Percentiles rank a stretch among this genome's conserved stretches.
Conservation (phyloP, 768 basidiomycete genomes). For the Mycena polygramma region DNA sequence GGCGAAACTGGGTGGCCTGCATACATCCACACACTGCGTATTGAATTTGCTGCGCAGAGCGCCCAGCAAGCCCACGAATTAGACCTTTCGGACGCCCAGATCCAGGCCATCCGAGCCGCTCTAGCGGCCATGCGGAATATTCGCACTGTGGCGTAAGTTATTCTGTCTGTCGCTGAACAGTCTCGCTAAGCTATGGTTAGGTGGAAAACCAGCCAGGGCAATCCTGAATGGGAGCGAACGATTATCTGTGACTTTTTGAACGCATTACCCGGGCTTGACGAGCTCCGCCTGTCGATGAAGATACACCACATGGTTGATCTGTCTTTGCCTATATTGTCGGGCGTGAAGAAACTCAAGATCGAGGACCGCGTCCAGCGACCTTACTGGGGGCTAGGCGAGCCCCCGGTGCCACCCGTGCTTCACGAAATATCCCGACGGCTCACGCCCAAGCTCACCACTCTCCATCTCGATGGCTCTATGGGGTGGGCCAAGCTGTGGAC, state of each 20-base stretch:
- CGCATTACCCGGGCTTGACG: not conserved
- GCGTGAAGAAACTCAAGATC: not conserved
- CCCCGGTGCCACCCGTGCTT: not conserved
- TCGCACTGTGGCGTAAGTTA: constrained; percentile 1
- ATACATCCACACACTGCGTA: not conserved
- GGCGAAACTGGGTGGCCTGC: constrained; percentile 11
- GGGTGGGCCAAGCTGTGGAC: too few relatives aligned
- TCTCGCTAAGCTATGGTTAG: not conserved
- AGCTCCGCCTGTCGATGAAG: not conserved
- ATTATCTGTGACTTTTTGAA: not conserved
- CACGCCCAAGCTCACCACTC: too few relatives aligned
- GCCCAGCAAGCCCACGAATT: too few relatives aligned
- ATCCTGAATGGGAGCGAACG: constrained; percentile 1
- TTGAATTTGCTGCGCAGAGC: not conserved
- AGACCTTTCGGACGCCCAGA: not conserved
- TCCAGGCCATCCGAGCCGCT: not conserved
- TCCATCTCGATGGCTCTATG: too few relatives aligned
- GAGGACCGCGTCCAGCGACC: too few relatives aligned
- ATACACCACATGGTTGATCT: not conserved
- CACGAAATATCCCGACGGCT: not conserved
- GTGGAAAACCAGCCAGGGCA: not conserved
- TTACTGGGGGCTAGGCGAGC: not conserved
- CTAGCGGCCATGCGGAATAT: constrained; percentile 1
- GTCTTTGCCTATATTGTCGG: not conserved
- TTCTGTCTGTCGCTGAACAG: not conserved